A percentile compares a stretch with the other conserved stretches of the same genome.
phyloP scores from a whole-genome alignment of 2,329 filamentous ascomycete species.

The Cercospora brassicicola region DNA sequence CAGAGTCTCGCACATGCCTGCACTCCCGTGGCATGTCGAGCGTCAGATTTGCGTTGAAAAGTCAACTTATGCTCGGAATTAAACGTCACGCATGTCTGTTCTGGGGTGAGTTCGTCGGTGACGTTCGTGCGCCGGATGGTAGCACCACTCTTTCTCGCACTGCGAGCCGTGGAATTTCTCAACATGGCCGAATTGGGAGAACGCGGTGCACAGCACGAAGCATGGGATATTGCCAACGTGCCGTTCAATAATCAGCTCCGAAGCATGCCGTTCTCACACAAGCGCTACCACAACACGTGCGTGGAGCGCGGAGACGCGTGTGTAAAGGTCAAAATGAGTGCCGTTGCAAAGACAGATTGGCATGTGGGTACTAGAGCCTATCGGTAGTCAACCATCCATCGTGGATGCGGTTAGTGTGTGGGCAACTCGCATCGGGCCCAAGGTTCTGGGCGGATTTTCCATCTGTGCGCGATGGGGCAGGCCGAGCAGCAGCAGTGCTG shows the following conservation, averaged over 20 bases:
- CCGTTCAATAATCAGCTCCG: background rate
- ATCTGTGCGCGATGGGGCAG: background rate
- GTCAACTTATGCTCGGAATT: background rate
- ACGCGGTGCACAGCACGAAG: background rate
- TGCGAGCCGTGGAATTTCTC: background rate
- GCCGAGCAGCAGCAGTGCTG: background rate
- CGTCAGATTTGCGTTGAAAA: background rate
- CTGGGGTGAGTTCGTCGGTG: background rate
- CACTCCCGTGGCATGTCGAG: background rate
- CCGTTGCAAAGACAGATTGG: slow-evolving; percentile 8
- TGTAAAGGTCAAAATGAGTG: background rate
- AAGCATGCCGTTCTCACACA: background rate
- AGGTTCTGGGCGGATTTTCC: background rate
- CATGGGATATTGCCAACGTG: background rate
- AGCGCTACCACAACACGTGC: slow-evolving; percentile 15
- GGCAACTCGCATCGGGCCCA: slow-evolving; percentile 12
- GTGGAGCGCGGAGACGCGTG: slow-evolving; percentile 5
- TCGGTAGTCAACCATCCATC: slow-evolving; percentile 12
- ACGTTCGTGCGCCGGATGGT: background rate
- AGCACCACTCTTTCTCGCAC: background rate
- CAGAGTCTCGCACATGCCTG: background rate
- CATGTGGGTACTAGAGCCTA: slow-evolving; percentile 17
- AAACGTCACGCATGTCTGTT: background rate
- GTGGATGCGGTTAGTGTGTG: background rate
- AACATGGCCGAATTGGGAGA: background rate